Conservation (phyloP, 2,329 filamentous ascomycete genomes). For the Colletotrichum costaricense region DNA sequence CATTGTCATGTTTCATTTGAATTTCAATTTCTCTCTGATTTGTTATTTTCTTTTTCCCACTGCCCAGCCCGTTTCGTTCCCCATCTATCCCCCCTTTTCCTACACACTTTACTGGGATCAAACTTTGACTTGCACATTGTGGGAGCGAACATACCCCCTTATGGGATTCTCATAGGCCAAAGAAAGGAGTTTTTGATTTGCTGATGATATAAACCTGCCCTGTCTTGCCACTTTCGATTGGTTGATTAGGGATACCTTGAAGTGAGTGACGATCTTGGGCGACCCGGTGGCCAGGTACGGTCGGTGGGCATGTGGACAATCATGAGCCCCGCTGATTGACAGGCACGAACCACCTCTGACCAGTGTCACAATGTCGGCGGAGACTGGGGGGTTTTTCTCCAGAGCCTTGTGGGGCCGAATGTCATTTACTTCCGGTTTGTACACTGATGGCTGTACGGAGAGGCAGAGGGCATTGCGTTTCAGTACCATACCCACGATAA, state of each 20-base stretch:
- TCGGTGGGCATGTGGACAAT: not conserved
- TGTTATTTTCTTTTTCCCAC: not conserved
- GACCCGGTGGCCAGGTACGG: not conserved
- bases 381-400: not conserved
- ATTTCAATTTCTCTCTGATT: not conserved
- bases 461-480: too few relatives aligned
- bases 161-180: constrained; percentile 25
- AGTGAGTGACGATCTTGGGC: not conserved
- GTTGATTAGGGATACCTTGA: not conserved
- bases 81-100: not conserved
- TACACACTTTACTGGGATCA: not conserved
- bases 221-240: not conserved
- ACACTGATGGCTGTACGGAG: too few relatives aligned
- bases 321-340: constrained; percentile 19
- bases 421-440: too few relatives aligned
- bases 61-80: not conserved
- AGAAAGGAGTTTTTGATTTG: constrained; percentile 32
- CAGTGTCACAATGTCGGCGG: not conserved
- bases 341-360: constrained; percentile 2
- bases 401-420: not conserved
- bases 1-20: constrained; percentile 8
- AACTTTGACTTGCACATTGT: not conserved
- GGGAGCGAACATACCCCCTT: constrained; percentile 31
- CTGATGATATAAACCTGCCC: not conserved
- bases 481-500: too few relatives aligned